Conservation (phyloP, 2,329 filamentous ascomycete species). For the Curvularia eragrostidis region DNA sequence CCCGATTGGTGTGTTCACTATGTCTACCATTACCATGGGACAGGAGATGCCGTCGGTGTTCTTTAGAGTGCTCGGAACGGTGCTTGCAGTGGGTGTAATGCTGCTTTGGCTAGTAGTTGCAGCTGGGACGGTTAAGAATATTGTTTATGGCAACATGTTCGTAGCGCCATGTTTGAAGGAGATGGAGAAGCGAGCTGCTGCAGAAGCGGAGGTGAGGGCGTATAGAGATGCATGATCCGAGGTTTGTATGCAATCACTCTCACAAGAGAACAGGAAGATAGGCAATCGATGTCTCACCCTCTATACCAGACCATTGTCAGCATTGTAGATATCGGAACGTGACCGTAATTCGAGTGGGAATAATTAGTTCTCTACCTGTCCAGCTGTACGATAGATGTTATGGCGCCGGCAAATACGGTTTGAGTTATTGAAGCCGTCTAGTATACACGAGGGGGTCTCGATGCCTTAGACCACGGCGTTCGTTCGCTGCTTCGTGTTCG, state of each 20-base stretch:
- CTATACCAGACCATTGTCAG: not conserved
- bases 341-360: not conserved
- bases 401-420: not conserved
- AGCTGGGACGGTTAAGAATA: constrained; percentile 56
- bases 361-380: not conserved
- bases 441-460: not conserved
- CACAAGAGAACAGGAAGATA: not conserved
- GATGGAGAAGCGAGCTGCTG: constrained; percentile 27
- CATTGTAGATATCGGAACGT: not conserved
- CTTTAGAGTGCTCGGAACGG: constrained; percentile 62
- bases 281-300: not conserved
- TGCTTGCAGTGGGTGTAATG: constrained; percentile 56
- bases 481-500: not conserved
- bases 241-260: not conserved
- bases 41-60: constrained; percentile 62
- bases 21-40: constrained; percentile 55
- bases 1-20: constrained; percentile 58
- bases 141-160: constrained; percentile 58
- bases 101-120: constrained; percentile 63
- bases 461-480: not conserved
- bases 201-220: not conserved
- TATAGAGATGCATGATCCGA: constrained; percentile 4
- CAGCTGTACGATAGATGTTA: not conserved
- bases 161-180: constrained; percentile 60
- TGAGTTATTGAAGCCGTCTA: not conserved